Evolutionary conservation across 768 basidiomycete genomes (phyloP), one percentile per base, ranked within the genome.

Genomic region (Leccinum subgranulosum): DNA sequence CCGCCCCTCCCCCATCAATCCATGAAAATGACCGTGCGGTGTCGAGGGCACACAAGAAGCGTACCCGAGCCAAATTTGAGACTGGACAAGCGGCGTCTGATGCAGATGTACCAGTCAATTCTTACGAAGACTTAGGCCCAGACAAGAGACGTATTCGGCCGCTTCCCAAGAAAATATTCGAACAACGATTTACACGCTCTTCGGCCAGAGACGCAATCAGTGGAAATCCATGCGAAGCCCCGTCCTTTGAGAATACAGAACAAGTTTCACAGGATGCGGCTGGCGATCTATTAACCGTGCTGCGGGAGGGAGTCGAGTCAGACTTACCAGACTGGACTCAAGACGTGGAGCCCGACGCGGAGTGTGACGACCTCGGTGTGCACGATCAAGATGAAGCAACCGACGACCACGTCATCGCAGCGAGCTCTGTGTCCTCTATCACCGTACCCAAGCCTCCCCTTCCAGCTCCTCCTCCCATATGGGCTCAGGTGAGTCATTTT

Each of bases 401-500:
- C 14, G 52, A 60, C 6, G 54, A 46, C 19, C 69, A 70, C 36
- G 55, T 58, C n/a, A 49, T 56, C 14, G 31, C 69, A 23, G 27
- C 50, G 31, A 17, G 45, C 28, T 39, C 54, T n/a, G 27, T 10
- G 8, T 33, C 39, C 12, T 25, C 45, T 6, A 51, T 21, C 4
- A 21, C 43, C 14, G 49, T 10, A n/a, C 31, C 31, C 14, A 75
- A 70, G 51, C 69, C 66, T 17, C 60, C 46, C 12, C 55, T 76
- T 29, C 65, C 69, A 8, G 58, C 45, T 47, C 10, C 25, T 21
- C 81, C 80, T 3, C 74, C 60, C 5, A 75, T 81, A 27, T 81
- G 80, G 80, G 78, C 80, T 6, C 61, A 73, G 68, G 81, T 80
- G 62, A 28, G 75, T 25, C 31, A 17, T 31, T 49, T 36, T 51